phyloP scores from a whole-genome alignment of 805 yeast genomes.

The Jamesozyma piceae region DNA sequence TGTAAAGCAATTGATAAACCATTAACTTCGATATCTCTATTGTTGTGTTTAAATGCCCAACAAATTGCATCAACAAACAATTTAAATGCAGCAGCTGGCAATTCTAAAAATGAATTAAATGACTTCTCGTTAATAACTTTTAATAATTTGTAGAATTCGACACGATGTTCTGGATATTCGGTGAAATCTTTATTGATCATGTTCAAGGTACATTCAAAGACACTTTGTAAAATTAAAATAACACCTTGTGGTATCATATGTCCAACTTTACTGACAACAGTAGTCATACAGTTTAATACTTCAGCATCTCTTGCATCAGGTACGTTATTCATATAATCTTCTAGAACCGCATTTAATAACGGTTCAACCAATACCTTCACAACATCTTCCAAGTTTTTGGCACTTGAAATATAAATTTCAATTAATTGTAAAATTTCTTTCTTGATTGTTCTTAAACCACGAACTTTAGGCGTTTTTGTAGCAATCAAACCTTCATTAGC shows the following conservation, averaged over 20 bases:
- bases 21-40: slow-evolving; percentile 89
- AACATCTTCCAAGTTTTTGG: slow-evolving; percentile 76
- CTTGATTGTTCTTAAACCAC: slow-evolving; percentile 92
- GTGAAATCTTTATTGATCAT: slow-evolving; percentile 95
- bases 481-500: slow-evolving; percentile 78
- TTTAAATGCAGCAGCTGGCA: slow-evolving; percentile 88
- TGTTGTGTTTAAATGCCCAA: slow-evolving; percentile 98
- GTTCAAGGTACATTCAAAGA: slow-evolving; percentile 85
- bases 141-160: slow-evolving; percentile 84
- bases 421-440: slow-evolving; percentile 84
- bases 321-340: slow-evolving; percentile 78
- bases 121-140: slow-evolving; percentile 79
- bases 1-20: slow-evolving; percentile 82
- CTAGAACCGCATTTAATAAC: slow-evolving; percentile 72
- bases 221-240: slow-evolving; percentile 75
- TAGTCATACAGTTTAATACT: slow-evolving; percentile 88
- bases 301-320: slow-evolving; percentile 98
- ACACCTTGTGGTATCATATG: slow-evolving; percentile 83
- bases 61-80: slow-evolving; percentile 85
- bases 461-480: slow-evolving; percentile 87
- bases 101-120: slow-evolving; percentile 74
- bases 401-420: slow-evolving; percentile 80
- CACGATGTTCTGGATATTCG: slow-evolving; percentile 96
- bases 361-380: slow-evolving; percentile 78
- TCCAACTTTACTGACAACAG: slow-evolving; percentile 81